phyloP scores from a whole-genome alignment of 805 yeast genomes.

The Candida piceae region DNA sequence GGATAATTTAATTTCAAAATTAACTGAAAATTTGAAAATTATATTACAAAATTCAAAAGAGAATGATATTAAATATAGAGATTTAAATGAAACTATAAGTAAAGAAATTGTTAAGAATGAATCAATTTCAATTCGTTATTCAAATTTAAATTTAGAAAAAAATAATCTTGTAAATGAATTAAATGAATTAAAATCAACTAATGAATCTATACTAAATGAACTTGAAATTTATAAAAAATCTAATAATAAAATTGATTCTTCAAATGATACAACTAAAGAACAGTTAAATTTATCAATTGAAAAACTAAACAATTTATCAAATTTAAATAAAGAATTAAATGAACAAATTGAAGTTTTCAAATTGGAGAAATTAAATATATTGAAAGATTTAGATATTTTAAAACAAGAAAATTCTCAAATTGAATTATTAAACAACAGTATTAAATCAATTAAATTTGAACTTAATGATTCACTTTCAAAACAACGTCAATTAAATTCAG shows the following conservation, averaged over 20 bases:
- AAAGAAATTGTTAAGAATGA: constrained; percentile 9
- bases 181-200: background rate
- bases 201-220: background rate
- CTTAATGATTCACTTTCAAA: constrained; percentile 11
- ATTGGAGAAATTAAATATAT: background rate
- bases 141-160: background rate
- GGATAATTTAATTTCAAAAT: background rate
- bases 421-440: constrained; percentile 1
- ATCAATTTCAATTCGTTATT: background rate
- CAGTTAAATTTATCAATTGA: too few relatives aligned
- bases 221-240: background rate
- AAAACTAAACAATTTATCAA: too few relatives aligned
- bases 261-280: background rate
- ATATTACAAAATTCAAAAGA: constrained; percentile 1
- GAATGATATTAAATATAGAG: constrained; percentile 13
- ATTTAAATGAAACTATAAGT: constrained; percentile 11
- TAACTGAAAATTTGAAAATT: constrained; percentile 2
- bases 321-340: too few relatives aligned
- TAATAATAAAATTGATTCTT: background rate
- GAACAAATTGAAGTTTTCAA: constrained; percentile 10
- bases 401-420: background rate
- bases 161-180: background rate
- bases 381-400: background rate
- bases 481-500: constrained; percentile 14
- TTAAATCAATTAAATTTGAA: constrained; percentile 4